Evolutionary conservation across 257 asterid species (phyloP).

Genomic region (Buddleja alternifolia): DNA sequence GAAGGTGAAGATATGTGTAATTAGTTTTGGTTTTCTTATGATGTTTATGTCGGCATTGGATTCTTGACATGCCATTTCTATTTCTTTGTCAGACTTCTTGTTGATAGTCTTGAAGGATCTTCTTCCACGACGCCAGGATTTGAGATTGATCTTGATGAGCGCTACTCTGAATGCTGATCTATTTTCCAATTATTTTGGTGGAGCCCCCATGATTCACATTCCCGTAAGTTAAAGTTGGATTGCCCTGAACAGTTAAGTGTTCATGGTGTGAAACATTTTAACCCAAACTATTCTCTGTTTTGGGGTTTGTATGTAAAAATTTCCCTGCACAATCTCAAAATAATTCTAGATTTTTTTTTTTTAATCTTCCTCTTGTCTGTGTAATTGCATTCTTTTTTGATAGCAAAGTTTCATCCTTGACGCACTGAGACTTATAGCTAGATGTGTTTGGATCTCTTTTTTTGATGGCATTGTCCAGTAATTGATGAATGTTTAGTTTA

Average conservation of each 20-base stretch:
- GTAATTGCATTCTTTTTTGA: slow-evolving; percentile 9
- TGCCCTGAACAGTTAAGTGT: slow-evolving; percentile 10
- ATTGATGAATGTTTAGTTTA: background rate
- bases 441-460: background rate
- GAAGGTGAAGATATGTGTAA: slow-evolving; percentile 67
- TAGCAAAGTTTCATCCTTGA: background rate
- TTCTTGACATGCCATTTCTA: slow-evolving; percentile 38
- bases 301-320: no score
- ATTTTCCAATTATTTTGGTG: slow-evolving; percentile 82
- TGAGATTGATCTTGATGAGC: slow-evolving; percentile 97
- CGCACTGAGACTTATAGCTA: slow-evolving; percentile 11
- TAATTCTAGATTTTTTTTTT: slow-evolving; percentile 1
- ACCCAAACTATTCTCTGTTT: no score
- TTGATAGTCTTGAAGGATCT: slow-evolving; percentile 96
- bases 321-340: slow-evolving; percentile 1
- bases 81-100: slow-evolving; percentile 76
- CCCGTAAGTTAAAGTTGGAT: slow-evolving; percentile 64
- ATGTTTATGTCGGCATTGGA: slow-evolving; percentile 27
- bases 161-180: slow-evolving; percentile 96
- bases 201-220: slow-evolving; percentile 90
- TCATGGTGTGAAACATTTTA: slow-evolving; percentile 8
- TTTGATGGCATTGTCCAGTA: slow-evolving; percentile 14
- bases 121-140: slow-evolving; percentile 87
- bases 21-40: slow-evolving; percentile 16
- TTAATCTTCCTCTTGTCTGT: slow-evolving; percentile 11